Conservation (phyloP, 1,284 basidiomycete genomes). For the Leccinum colubrinum region DNA sequence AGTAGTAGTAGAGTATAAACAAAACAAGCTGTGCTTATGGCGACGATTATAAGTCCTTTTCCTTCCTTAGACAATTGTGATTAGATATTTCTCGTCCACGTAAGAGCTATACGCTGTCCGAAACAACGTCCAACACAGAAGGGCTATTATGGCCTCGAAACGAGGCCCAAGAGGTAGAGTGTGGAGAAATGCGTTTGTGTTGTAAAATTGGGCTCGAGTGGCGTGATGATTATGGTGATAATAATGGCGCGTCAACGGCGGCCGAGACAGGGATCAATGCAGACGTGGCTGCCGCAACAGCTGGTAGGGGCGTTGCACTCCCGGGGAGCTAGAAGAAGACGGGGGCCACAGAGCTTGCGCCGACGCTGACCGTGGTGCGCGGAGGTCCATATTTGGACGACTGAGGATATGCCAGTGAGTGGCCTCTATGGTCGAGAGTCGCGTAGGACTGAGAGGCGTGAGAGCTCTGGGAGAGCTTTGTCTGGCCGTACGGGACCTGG, state of each 20-base stretch:
- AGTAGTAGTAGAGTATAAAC: constrained; percentile 6
- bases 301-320: background rate
- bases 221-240: background rate
- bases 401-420: constrained; percentile 23
- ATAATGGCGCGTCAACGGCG: background rate
- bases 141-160: constrained; percentile 8
- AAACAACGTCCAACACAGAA: constrained; percentile 1
- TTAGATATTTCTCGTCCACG: constrained; percentile 17
- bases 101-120: constrained; percentile 6
- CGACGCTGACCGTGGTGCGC: constrained; percentile 42
- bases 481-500: constrained; percentile 10
- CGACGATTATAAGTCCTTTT: constrained; percentile 18
- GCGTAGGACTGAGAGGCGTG: constrained; percentile 22
- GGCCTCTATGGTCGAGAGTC: constrained; percentile 18
- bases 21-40: constrained; percentile 4
- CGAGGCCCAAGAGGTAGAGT: constrained; percentile 3
- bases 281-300: too few relatives aligned
- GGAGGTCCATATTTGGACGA: constrained; percentile 37
- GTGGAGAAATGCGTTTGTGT: constrained; percentile 1
- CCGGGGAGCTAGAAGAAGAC: constrained; percentile 47
- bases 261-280: background rate
- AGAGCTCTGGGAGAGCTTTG: constrained; percentile 26
- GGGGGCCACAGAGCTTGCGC: constrained; percentile 43
- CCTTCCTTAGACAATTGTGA: constrained; percentile 19
- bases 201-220: background rate